These are phyloP conservation scores for Plenodomus lindquistii DNA, from an alignment of 2,329 filamentous ascomycete species.

Conservation along the genomic window DNA sequence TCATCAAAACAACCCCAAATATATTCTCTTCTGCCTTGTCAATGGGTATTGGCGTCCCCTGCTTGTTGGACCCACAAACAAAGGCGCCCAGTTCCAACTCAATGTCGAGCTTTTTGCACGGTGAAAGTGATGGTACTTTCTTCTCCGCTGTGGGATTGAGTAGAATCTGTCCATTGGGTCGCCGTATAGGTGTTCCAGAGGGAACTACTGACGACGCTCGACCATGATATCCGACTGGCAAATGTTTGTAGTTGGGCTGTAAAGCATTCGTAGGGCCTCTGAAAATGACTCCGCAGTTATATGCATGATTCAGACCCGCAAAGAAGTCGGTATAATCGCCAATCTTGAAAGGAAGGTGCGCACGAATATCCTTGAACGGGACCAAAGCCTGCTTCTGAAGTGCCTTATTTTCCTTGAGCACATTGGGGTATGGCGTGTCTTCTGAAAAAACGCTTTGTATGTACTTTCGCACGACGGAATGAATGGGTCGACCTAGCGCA, in stretches of 20 bases:
- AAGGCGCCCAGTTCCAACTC: slow-evolving; percentile 82
- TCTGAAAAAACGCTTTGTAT: slow-evolving; percentile 69
- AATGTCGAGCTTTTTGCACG: slow-evolving; percentile 71
- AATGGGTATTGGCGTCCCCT: slow-evolving; percentile 68
- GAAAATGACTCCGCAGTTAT: slow-evolving; percentile 72
- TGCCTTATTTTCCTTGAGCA: slow-evolving; percentile 65
- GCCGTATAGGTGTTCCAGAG: slow-evolving; percentile 72
- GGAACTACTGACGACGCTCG: slow-evolving; percentile 75
- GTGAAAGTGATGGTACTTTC: slow-evolving; percentile 65
- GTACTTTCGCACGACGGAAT: slow-evolving; percentile 69
- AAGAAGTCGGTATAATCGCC: slow-evolving; percentile 89
- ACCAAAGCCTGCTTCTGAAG: slow-evolving; percentile 64
- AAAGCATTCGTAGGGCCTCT: slow-evolving; percentile 72
- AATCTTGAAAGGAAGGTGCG: slow-evolving; percentile 75
- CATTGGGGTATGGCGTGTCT: slow-evolving; percentile 61
- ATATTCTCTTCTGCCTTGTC: slow-evolving; percentile 69
- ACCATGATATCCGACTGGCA: slow-evolving; percentile 83
- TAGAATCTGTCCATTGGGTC: slow-evolving; percentile 76
- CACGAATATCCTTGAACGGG: slow-evolving; percentile 61
- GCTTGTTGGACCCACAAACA: slow-evolving; percentile 65
- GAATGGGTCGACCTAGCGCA: slow-evolving; percentile 67
- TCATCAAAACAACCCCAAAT: slow-evolving; percentile 81
- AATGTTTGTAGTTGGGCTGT: slow-evolving; percentile 78
- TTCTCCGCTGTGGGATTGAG: slow-evolving; percentile 64
- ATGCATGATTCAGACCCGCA: slow-evolving; percentile 77